These are phyloP conservation scores for Apiospora arundinis DNA, from an alignment of 2,329 filamentous ascomycete genomes.

Conservation along the genomic window DNA sequence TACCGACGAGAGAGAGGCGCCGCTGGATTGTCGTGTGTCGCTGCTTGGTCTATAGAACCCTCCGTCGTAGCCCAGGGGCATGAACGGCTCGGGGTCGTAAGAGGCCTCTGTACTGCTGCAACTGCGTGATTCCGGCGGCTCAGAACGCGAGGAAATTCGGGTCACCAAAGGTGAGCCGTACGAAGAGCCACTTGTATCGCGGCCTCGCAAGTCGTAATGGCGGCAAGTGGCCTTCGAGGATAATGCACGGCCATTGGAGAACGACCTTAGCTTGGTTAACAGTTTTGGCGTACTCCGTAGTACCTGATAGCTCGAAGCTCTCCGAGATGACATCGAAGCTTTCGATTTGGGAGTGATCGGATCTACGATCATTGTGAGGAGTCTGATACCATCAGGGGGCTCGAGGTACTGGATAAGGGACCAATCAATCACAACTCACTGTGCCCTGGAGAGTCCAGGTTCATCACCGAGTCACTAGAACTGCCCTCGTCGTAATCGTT, in stretches of 20 bases:
- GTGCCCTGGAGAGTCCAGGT: background rate
- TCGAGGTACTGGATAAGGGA: background rate
- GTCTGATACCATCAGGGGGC: background rate
- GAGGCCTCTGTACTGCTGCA: slow-evolving; percentile 29
- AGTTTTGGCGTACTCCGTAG: slow-evolving; percentile 30
- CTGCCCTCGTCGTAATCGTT: slow-evolving; percentile 22
- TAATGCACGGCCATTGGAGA: slow-evolving; percentile 32
- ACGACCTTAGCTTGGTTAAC: slow-evolving; percentile 32
- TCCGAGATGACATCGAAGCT: slow-evolving; percentile 25
- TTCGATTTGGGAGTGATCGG: slow-evolving; percentile 24
- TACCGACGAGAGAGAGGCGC: slow-evolving; percentile 36
- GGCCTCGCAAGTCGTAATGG: slow-evolving; percentile 26
- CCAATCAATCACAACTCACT: background rate
- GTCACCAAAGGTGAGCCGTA: slow-evolving; percentile 27
- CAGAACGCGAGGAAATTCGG: slow-evolving; percentile 20
- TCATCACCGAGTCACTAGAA: background rate
- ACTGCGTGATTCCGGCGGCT: background rate
- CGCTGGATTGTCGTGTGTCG: slow-evolving; percentile 23
- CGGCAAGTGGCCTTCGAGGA: slow-evolving; percentile 34
- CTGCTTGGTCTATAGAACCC: slow-evolving; percentile 23
- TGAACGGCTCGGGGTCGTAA: slow-evolving; percentile 25
- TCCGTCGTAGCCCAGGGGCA: slow-evolving; percentile 26
- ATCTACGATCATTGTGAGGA: background rate
- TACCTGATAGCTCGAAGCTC: slow-evolving; percentile 29
- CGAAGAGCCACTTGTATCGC: slow-evolving; percentile 29